Base-by-base conservation (phyloP, 2,329 filamentous ascomycete species). In the Alternaria metachromatica region DNA sequence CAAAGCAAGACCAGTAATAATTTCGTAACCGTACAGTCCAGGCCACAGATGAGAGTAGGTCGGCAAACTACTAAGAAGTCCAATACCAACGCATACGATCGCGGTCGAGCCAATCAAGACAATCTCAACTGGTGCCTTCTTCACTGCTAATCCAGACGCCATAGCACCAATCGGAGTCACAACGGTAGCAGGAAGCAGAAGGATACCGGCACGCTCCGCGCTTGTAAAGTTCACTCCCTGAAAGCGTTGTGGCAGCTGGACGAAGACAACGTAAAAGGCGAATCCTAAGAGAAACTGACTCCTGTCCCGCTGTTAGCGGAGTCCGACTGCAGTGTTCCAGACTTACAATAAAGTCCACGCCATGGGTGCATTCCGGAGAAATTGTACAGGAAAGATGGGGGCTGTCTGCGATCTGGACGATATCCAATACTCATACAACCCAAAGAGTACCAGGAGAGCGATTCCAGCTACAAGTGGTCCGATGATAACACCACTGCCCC, bases 211-310 rank as follows among this genome's bases (percentile, higher is more conserved):
- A 23, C 72, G 68, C 43, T 76, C 74, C 18, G 76, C 75, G 37
- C 66, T 74, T 6, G 67, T 75, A 37, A 73, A 69, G 26, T 78
- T 78, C 9, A 77, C 76, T 15, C 58, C 67, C 58, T 78, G 76
- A 37, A 78, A 78, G 55, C 76, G 76, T 55, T 77, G 75, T 1
- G 76, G 76, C 21, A 78, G 66, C 33, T 77, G 73, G 9, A 78
- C 72, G 51, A 77, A 73, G 8, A 71, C 64, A 20, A 70, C 69
- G 25, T 72, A 74, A 58, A 74, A 77, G 0, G 75, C 72, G 67
- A 77, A 70, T 5, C 75, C 76, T 8, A 73, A 57, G 7, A 78
- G 69, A 37, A 76, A 71, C 62, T 71, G 67, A 49, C 70, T 71
- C 62, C 70, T 75, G 37, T 15, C 37, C 41, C 13, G 8, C 10